These are phyloP conservation scores for Backusella tarrabulga DNA, from an alignment of 192 early-diverging fungal species.

Conservation along the genomic window DNA sequence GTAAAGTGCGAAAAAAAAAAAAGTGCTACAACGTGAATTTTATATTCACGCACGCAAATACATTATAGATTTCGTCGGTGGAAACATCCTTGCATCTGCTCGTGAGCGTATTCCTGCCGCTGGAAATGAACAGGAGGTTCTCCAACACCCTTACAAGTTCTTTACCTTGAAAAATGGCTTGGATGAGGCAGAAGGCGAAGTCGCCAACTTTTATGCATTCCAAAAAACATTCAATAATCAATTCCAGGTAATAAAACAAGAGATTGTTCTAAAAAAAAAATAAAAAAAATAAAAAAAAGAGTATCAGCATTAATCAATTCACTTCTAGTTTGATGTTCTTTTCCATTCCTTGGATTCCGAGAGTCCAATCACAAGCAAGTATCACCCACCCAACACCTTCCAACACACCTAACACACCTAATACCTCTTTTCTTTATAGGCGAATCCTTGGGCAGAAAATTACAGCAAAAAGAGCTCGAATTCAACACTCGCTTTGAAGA, in stretches of 20 bases:
- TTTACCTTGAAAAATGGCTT: constrained; percentile 37
- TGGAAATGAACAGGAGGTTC: constrained; percentile 12
- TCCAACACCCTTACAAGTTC: constrained; percentile 13
- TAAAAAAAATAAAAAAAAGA: too few relatives aligned
- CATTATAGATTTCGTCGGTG: constrained; percentile 29
- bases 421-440: constrained; percentile 4
- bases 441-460: background rate
- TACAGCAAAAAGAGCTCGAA: constrained; percentile 11
- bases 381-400: background rate
- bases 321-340: constrained; percentile 56
- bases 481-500: constrained; percentile 79
- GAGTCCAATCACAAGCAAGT: constrained; percentile 10
- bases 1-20: constrained; percentile 22
- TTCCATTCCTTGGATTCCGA: constrained; percentile 42
- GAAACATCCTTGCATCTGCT: constrained; percentile 33
- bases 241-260: constrained; percentile 53
- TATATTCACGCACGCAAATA: too few relatives aligned
- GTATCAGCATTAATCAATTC: background rate
- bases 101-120: constrained; percentile 7
- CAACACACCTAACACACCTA: background rate
- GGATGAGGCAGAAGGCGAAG: constrained; percentile 17
- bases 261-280: too few relatives aligned
- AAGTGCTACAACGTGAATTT: too few relatives aligned
- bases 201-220: constrained; percentile 55
- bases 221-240: constrained; percentile 61